Conservation (phyloP, 2,329 filamentous ascomycete genomes). For the Exutisphaerella laricina region DNA sequence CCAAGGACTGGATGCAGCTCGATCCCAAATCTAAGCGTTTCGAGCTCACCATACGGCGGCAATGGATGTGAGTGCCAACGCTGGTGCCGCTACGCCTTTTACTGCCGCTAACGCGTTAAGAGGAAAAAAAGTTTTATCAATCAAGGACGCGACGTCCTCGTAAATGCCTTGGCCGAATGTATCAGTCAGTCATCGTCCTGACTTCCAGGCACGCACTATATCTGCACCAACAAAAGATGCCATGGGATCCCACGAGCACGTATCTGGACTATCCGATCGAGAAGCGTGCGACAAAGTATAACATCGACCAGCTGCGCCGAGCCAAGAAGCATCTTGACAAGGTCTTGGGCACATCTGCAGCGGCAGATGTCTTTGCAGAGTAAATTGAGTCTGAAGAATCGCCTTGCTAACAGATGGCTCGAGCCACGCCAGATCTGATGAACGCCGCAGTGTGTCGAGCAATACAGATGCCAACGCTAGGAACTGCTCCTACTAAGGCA, state of each 20-base stretch:
- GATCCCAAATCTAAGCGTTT: constrained; percentile 45
- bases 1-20: constrained; percentile 35
- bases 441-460: constrained; percentile 47
- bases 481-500: constrained; percentile 3
- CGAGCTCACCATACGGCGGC: constrained; percentile 47
- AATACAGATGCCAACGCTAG: constrained; percentile 2
- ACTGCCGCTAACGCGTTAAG: constrained; percentile 6
- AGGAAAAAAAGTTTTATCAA: constrained; percentile 46
- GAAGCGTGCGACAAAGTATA: constrained; percentile 45
- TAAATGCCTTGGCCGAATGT: constrained; percentile 49
- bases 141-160: constrained; percentile 45
- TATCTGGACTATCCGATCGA: constrained; percentile 46
- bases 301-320: constrained; percentile 39
- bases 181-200: constrained; percentile 47
- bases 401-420: constrained; percentile 25
- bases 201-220: too few species aligned
- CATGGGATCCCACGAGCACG: background rate
- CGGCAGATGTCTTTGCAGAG: too few species aligned
- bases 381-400: too few species aligned
- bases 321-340: constrained; percentile 47
- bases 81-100: too few species aligned
- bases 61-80: constrained; percentile 39
- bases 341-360: too few species aligned
- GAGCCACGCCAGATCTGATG: constrained; percentile 39
- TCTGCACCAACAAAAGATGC: too few species aligned